These are phyloP conservation scores for Colletotrichum salicis DNA, from an alignment of 2,329 filamentous ascomycete species.

Conservation along the genomic window DNA sequence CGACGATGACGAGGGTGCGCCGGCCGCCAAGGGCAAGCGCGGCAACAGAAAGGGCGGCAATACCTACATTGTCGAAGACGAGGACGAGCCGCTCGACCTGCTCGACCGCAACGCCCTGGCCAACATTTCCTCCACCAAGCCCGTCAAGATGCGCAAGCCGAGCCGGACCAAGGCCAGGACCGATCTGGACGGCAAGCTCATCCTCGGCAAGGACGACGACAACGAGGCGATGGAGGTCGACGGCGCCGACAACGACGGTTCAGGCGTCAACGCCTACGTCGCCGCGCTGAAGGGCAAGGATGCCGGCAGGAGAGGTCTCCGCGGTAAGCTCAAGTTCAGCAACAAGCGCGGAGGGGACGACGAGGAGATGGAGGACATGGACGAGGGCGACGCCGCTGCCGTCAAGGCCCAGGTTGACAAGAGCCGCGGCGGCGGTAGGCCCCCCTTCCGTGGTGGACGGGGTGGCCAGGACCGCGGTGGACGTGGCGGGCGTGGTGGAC, in stretches of 20 bases:
- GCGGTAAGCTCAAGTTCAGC: conserved; percentile 77
- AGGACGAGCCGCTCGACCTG: conserved; percentile 93
- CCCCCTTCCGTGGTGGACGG: conserved; percentile 45
- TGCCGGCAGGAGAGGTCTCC: conserved; percentile 70
- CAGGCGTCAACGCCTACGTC: conserved; percentile 75
- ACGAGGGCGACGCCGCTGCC: conserved; percentile 61
- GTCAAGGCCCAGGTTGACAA: conserved; percentile 62
- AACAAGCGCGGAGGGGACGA: conserved; percentile 65
- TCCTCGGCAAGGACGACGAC: conserved; percentile 71
- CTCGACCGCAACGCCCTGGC: conserved; percentile 89
- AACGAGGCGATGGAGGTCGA: conserved; percentile 74
- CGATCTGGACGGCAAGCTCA: conserved; percentile 82
- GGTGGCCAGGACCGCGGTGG: conserved; percentile 44
- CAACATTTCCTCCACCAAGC: conserved; percentile 92
- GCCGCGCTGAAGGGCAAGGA: conserved; percentile 76
- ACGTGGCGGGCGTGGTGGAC: conserved; percentile 48
- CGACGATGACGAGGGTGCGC: conserved; percentile 56
- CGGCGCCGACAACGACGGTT: conserved; percentile 58
- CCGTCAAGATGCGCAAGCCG: conserved; percentile 69
- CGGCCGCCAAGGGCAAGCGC: conserved; percentile 55
- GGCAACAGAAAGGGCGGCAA: conserved; percentile 70
- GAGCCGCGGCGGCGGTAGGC: conserved; percentile 40
- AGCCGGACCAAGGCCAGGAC: conserved; percentile 74
- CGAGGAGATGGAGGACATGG: conserved; percentile 64
- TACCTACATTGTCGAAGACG: conserved; percentile 92